Conservation (phyloP, 2,329 filamentous ascomycete genomes). For the Lizonia empirigonia region DNA sequence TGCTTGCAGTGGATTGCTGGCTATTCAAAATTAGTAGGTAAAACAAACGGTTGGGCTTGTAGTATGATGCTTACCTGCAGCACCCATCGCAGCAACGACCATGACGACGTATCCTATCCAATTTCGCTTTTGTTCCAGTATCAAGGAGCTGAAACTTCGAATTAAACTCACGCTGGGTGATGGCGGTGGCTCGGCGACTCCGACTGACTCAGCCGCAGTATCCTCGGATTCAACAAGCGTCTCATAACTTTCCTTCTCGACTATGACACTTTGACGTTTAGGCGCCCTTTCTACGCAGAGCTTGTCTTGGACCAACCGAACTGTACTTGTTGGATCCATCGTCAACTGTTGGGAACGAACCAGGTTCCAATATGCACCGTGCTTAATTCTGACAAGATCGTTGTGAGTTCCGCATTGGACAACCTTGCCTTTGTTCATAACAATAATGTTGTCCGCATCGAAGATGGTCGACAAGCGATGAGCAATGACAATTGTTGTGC, state of each 20-base stretch:
- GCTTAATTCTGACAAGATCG: constrained; percentile 63
- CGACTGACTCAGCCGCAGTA: constrained; percentile 45
- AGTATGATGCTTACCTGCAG: constrained; percentile 23
- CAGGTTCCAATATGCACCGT: constrained; percentile 68
- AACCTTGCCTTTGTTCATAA: constrained; percentile 71
- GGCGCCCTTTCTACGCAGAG: constrained; percentile 5
- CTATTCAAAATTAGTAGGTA: constrained; percentile 7
- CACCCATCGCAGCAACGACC: constrained; percentile 26
- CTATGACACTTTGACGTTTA: constrained; percentile 44
- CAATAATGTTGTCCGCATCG: constrained; percentile 75
- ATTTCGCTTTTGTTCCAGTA: constrained; percentile 29
- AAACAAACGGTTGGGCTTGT: background rate
- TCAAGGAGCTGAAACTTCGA: constrained; percentile 15
- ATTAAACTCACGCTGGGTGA: background rate
- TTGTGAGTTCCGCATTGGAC: constrained; percentile 76
- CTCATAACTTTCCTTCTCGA: constrained; percentile 20
- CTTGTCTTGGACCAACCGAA: background rate
- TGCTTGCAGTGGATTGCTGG: constrained; percentile 28
- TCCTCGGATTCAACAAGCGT: constrained; percentile 16
- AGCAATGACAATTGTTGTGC: constrained; percentile 93
- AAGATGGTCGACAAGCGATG: constrained; percentile 92
- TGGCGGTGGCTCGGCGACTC: background rate
- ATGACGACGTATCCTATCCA: constrained; percentile 22
- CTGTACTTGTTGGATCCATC: constrained; percentile 58
- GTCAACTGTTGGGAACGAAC: constrained; percentile 75